phyloP scores from a whole-genome alignment of 202 grass and related monocot species.

The Bolboschoenoplectus hybrid region DNA sequence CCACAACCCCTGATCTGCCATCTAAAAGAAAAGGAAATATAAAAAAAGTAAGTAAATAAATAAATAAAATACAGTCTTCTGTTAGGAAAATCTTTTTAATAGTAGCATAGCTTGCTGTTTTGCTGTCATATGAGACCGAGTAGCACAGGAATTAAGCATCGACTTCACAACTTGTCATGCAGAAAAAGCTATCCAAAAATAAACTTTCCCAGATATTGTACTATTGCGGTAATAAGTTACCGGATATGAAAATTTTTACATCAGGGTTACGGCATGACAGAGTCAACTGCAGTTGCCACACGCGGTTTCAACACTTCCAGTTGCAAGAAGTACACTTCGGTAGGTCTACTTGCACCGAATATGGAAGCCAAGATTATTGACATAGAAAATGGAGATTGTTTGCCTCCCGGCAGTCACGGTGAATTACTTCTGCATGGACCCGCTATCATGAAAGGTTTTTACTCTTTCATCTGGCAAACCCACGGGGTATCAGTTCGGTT shows the following conservation, averaged over 20 bases:
- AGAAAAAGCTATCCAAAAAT: background rate
- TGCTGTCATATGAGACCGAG: conserved; percentile 1
- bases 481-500: background rate
- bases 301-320: conserved; percentile 77
- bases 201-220: background rate
- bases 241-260: conserved; percentile 18
- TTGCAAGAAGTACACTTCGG: conserved; percentile 64
- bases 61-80: background rate
- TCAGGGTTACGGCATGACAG: conserved; percentile 96
- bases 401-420: conserved; percentile 68
- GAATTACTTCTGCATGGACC: conserved; percentile 80
- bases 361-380: conserved; percentile 77
- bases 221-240: background rate
- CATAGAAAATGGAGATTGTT: conserved; percentile 53
- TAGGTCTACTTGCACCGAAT: conserved; percentile 90
- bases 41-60: background rate
- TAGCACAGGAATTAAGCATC: background rate
- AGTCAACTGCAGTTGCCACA: conserved; percentile 81
- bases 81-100: background rate
- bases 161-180: background rate
- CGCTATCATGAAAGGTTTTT: conserved; percentile 82
- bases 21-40: background rate
- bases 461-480: conserved; percentile 8
- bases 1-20: background rate
- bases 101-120: background rate